Evolutionary conservation across 1,284 basidiomycete genomes (phyloP).

Genomic region (Puccinia polysora): DNA sequence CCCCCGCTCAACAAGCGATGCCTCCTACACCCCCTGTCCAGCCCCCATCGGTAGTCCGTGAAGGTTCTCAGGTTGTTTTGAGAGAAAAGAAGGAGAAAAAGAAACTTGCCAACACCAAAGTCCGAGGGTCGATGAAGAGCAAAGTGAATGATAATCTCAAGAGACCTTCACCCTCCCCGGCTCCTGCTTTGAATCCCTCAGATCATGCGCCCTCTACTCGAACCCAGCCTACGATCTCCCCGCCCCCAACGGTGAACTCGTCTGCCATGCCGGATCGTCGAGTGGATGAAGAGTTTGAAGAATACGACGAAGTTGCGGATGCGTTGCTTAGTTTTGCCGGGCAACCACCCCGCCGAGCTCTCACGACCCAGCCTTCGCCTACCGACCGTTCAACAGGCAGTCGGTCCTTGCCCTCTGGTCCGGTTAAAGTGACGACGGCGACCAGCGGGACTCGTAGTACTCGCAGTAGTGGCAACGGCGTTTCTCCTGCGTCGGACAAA

Average conservation of each 20-base stretch:
- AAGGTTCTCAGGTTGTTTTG: background rate
- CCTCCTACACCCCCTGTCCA: background rate
- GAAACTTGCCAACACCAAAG: constrained; percentile 32
- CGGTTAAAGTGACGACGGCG: background rate
- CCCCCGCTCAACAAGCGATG: constrained; percentile 11
- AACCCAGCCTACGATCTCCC: background rate
- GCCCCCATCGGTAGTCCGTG: background rate
- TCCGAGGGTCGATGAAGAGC: constrained; percentile 21
- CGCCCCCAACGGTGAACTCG: background rate
- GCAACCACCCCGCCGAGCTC: constrained; percentile 18
- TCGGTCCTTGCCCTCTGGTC: background rate
- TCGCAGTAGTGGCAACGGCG: constrained; percentile 17
- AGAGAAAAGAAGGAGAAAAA: constrained; percentile 33
- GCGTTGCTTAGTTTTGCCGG: constrained; percentile 36
- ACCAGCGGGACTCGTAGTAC: background rate
- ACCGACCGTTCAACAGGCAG: background rate
- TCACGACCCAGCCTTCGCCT: constrained; percentile 18
- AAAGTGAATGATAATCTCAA: constrained; percentile 25
- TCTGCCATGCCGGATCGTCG: constrained; percentile 14
- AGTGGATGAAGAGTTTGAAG: constrained; percentile 39
- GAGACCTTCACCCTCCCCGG: constrained; percentile 34
- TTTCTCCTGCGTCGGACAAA: constrained; percentile 22
- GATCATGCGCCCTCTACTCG: background rate
- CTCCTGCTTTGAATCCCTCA: background rate
- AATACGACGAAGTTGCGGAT: constrained; percentile 42